phyloP scores from a whole-genome alignment of 345 rosid genomes.

The Anacardium occidentale region DNA sequence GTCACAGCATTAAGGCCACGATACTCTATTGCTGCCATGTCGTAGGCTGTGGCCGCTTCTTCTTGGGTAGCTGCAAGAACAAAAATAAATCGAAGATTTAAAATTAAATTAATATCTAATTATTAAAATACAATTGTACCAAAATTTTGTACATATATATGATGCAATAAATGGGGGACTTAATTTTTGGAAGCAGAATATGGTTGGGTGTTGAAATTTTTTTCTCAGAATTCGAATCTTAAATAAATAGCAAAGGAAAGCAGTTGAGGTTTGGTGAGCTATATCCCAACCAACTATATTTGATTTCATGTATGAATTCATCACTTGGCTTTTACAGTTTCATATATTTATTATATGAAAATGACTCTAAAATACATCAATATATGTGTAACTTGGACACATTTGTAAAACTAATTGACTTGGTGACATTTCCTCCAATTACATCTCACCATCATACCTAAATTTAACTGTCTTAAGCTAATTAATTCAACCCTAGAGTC shows the following conservation, averaged over 20 bases:
- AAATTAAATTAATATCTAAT: too few relatives aligned
- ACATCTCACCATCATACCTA: not conserved
- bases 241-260: slow-evolving; percentile 27
- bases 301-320: not conserved
- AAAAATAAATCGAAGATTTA: too few relatives aligned
- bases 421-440: not conserved
- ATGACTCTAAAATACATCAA: not conserved
- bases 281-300: slow-evolving; percentile 33
- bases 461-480: too few relatives aligned
- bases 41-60: slow-evolving; percentile 93
- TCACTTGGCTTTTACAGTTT: not conserved
- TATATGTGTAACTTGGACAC: not conserved
- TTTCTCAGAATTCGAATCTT: not conserved
- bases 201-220: slow-evolving; percentile 26
- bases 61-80: slow-evolving; percentile 76
- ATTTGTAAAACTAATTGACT: not conserved
- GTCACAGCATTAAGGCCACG: slow-evolving; percentile 93
- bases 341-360: slow-evolving; percentile 1
- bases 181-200: slow-evolving; percentile 31
- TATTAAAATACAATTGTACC: too few relatives aligned
- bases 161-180: not conserved
- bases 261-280: slow-evolving; percentile 48
- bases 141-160: too few relatives aligned
- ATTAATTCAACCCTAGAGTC: not conserved
- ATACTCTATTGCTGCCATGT: slow-evolving; percentile 88